A percentile compares a stretch with the other conserved stretches of the same genome.
Conservation (phyloP, 73 alveolate genomes). For the Symbiodinium natans region DNA sequence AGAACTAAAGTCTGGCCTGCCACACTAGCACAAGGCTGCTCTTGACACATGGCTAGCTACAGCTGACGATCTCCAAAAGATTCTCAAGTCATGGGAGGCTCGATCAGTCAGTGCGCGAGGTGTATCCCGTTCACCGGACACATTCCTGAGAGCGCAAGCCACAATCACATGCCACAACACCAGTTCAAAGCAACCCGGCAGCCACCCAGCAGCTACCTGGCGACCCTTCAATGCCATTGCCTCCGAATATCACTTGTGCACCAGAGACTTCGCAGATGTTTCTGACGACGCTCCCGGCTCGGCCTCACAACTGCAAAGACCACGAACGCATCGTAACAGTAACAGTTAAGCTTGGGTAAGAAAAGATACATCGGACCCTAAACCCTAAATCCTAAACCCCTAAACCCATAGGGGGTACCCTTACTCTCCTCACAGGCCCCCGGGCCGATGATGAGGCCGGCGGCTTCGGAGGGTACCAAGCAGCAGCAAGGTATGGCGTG, state of each 20-base stretch:
- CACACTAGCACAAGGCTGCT: too few relatives aligned
- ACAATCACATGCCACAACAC: too few relatives aligned
- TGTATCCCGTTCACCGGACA: conserved; percentile 82
- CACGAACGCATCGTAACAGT: not conserved
- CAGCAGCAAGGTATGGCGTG: conserved; percentile 62
- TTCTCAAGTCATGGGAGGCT: not conserved
- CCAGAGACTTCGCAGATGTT: conserved; percentile 79
- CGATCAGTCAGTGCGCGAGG: conserved; percentile 83
- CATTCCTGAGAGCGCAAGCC: conserved; percentile 46
- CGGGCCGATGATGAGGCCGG: conserved; percentile 84
- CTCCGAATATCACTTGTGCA: conserved; percentile 64
- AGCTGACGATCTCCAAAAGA: too few relatives aligned
- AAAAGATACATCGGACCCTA: too few relatives aligned
- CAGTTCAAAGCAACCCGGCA: too few relatives aligned
- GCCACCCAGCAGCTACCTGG: too few relatives aligned
- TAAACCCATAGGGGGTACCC: not conserved
- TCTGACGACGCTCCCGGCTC: conserved; percentile 41
- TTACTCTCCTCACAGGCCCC: not conserved
- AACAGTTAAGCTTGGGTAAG: not conserved
- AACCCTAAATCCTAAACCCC: too few relatives aligned
- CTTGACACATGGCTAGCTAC: too few relatives aligned
- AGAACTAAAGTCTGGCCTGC: too few relatives aligned
- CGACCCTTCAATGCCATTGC: too few relatives aligned
- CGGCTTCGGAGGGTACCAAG: conserved; percentile 81
- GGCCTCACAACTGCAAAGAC: not conserved